These are phyloP conservation scores for Gnomoniopsis smithogilvyi DNA, from an alignment of 2,329 filamentous ascomycete genomes.

Conservation along the genomic window DNA sequence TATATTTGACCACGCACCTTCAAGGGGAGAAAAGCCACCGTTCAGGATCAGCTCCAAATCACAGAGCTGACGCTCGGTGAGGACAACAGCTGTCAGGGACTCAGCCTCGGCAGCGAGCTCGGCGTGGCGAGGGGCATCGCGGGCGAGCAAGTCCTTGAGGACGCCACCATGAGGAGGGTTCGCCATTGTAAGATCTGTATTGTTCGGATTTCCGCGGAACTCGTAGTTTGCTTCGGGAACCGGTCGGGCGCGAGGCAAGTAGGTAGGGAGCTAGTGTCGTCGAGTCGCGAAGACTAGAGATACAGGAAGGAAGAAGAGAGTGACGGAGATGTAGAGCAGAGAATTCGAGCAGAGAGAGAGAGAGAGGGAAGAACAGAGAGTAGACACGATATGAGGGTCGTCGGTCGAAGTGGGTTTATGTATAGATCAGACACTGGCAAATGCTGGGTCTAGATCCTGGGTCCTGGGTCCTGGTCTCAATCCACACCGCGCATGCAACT, in stretches of 20 bases:
- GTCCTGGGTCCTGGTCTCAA: neutral
- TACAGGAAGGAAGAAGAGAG: neutral
- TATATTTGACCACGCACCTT: slow-evolving; percentile 62
- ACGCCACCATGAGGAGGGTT: slow-evolving; percentile 82
- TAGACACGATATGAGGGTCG: neutral
- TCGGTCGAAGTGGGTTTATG: slow-evolving; percentile 12
- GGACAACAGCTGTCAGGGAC: slow-evolving; percentile 75
- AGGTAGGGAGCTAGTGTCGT: neutral
- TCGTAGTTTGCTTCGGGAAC: slow-evolving; percentile 6
- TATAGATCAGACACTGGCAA: slow-evolving; percentile 1
- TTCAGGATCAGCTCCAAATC: slow-evolving; percentile 97
- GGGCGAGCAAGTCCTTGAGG: slow-evolving; percentile 95
- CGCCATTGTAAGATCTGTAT: slow-evolving; percentile 47
- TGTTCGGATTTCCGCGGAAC: neutral
- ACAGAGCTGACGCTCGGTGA: slow-evolving; percentile 93
- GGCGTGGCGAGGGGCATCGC: slow-evolving; percentile 79
- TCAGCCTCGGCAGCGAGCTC: slow-evolving; percentile 84
- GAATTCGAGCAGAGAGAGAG: neutral
- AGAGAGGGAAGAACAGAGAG: neutral
- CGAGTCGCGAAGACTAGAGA: slow-evolving; percentile 1
- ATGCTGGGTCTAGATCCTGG: neutral
- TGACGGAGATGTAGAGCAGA: neutral
- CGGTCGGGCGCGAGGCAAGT: slow-evolving; percentile 6
- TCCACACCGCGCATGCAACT: slow-evolving; percentile 12
- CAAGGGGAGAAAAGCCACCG: slow-evolving; percentile 94